Evolutionary conservation across 371 early-diverging fungal genomes (phyloP), one percentile per base, ranked within the genome.

Genomic region (Rhizomucor miehei): DNA sequence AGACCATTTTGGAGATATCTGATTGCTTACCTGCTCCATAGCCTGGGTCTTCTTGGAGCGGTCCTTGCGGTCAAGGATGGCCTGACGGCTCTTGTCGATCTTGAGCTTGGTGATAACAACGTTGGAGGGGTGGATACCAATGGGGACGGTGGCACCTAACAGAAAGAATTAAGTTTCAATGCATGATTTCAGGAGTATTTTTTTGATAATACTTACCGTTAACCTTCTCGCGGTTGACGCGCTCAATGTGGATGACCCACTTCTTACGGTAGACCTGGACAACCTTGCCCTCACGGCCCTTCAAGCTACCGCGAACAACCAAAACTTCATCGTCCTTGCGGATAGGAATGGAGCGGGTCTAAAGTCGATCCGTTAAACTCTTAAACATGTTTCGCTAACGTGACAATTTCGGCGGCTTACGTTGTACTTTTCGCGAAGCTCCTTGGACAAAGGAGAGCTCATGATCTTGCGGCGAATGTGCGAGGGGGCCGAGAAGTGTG

Each of bases 221-320:
- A 69, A 86, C 89, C 91, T 98, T 98, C 75, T 98, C 97, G 75
- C 88, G 89, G 69, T 77, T 84, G 69, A 98, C 77, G 67, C 94
- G 91, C 73, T 98, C 96, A 62, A 98, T 86, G 89, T 97, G 92
- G 81, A 98, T 96, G 60, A 93, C 89, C 86, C 86, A 98, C 88
- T 94, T 95, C 82, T 91, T 89, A 72, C 98, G 93, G 92, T 96
- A 97, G 68, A 93, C 93, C 62, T 89, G 82, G 63, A 80, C 77
- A 62, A 98, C 91, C 90, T 95, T 94, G 66, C 98, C 98, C 77
- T 93, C 92, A 67, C 91, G 90, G 69, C 95, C 97, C 90, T 96
- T 96, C 88, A 84, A 80, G 75, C 82, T 84, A 67, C 98, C 98
- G 61, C 97, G 90, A 66, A 92, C 88, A 66, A 98, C 88, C 65